phyloP scores from a whole-genome alignment of 306 rosid species.

The Trifolium dubium region DNA sequence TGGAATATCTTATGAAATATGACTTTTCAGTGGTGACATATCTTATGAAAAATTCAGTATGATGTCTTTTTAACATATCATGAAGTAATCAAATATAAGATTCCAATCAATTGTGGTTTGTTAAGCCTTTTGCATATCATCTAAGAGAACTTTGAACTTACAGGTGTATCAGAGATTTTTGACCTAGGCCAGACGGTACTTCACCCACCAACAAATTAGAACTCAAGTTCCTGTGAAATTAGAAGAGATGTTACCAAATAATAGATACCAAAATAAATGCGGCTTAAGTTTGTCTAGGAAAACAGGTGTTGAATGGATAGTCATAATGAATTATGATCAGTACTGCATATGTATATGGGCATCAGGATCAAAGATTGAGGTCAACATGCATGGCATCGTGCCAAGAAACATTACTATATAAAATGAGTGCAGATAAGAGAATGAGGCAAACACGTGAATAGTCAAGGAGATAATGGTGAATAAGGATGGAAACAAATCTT shows the following conservation, averaged over 20 bases:
- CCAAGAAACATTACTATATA: constrained; percentile 18
- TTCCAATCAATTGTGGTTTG: constrained; percentile 11
- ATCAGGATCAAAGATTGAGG: constrained; percentile 16
- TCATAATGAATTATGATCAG: background rate
- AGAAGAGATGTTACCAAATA: constrained; percentile 25
- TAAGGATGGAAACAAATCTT: background rate
- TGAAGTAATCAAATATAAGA: constrained; percentile 27
- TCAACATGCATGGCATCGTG: constrained; percentile 15
- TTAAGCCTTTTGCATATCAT: constrained; percentile 30
- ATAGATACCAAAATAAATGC: constrained; percentile 18
- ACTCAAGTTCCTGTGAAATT: constrained; percentile 73
- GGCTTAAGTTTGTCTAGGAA: constrained; percentile 8
- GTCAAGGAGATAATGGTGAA: constrained; percentile 3
- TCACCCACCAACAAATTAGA: constrained; percentile 74
- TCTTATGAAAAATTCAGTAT: no score
- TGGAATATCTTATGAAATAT: constrained; percentile 21
- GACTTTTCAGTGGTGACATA: constrained; percentile 1
- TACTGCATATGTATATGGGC: constrained; percentile 9
- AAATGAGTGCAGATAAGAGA: background rate
- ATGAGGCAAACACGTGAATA: constrained; percentile 14
- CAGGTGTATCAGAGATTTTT: constrained; percentile 71
- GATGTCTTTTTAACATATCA: background rate
- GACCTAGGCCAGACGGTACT: constrained; percentile 73
- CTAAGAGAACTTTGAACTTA: constrained; percentile 53
- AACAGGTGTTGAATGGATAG: constrained; percentile 21